Evolutionary conservation across 306 rosid genomes (phyloP).

Genomic region (Begonia loranthoides): DNA sequence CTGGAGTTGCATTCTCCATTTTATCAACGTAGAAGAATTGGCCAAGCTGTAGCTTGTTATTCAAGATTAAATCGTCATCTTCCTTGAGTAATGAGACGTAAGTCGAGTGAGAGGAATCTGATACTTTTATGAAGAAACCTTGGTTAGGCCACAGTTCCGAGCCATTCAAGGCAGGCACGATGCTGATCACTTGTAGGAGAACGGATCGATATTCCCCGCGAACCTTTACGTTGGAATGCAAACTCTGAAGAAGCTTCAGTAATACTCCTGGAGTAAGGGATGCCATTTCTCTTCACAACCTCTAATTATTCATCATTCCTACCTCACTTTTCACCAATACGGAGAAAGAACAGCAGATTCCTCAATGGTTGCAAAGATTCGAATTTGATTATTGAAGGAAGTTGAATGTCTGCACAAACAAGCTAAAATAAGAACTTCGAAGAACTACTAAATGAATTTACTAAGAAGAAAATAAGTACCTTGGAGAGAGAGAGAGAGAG

Average conservation of each 20-base stretch:
- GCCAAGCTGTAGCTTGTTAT: constrained; percentile 77
- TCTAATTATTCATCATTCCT: constrained; percentile 9
- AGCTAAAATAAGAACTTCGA: background rate
- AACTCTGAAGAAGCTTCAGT: constrained; percentile 68
- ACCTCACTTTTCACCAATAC: constrained; percentile 10
- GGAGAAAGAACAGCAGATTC: background rate
- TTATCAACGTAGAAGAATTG: constrained; percentile 77
- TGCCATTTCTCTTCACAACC: constrained; percentile 35
- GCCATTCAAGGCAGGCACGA: constrained; percentile 77
- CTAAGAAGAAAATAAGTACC: background rate
- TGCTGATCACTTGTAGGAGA: constrained; percentile 79
- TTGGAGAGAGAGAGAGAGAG: background rate
- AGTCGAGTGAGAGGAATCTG: constrained; percentile 86
- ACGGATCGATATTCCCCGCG: constrained; percentile 77
- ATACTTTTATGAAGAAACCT: constrained; percentile 82
- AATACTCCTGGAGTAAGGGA: constrained; percentile 80
- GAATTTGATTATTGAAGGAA: no score
- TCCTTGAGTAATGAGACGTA: constrained; percentile 66
- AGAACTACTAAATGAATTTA: background rate
- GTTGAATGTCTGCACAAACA: no score
- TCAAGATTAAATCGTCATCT: constrained; percentile 75
- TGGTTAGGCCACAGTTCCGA: constrained; percentile 83
- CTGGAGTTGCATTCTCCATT: constrained; percentile 56
- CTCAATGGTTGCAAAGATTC: background rate
- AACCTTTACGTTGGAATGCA: constrained; percentile 56